phyloP scores from a whole-genome alignment of 2,329 filamentous ascomycete species.

The Colletotrichum higginsianum region DNA sequence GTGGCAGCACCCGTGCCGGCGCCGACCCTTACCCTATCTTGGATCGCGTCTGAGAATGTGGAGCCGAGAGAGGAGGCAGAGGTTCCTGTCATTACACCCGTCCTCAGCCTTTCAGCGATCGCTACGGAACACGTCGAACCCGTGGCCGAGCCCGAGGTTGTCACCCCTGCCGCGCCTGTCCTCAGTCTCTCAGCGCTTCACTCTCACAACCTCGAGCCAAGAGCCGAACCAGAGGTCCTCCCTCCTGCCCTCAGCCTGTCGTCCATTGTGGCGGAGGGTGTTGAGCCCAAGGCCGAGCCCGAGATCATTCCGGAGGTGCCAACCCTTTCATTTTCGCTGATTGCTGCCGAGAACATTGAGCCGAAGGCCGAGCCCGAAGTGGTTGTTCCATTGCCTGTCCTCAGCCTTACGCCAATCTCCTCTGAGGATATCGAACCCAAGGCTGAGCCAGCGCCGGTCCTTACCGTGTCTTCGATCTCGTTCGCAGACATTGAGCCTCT shows the following conservation, averaged over 20 bases:
- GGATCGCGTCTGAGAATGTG: conserved; percentile 50
- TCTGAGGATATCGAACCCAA: conserved; percentile 52
- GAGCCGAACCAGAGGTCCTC: conserved; percentile 48
- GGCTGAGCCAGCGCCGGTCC: conserved; percentile 49
- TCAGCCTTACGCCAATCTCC: conserved; percentile 53
- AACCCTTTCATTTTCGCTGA: conserved; percentile 45
- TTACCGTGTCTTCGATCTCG: conserved; percentile 51
- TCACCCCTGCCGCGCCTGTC: conserved; percentile 38
- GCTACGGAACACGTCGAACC: conserved; percentile 55
- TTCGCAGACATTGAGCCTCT: conserved; percentile 60
- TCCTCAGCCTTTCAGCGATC: conserved; percentile 52
- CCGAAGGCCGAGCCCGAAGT: conserved; percentile 54
- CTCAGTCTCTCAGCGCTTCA: conserved; percentile 43
- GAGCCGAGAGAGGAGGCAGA: conserved; percentile 52
- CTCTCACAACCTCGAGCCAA: conserved; percentile 38
- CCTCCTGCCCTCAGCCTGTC: conserved; percentile 50
- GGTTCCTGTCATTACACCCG: conserved; percentile 41
- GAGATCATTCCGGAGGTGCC: conserved; percentile 41
- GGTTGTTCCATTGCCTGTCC: conserved; percentile 49
- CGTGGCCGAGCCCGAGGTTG: conserved; percentile 47
- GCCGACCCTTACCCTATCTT: conserved; percentile 51
- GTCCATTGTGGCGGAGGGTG: conserved; percentile 50
- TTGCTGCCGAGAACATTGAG: conserved; percentile 49
- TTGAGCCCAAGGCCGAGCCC: conserved; percentile 50
- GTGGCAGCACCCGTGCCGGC: conserved; percentile 38